A percentile compares a stretch with the other conserved stretches of the same genome.
phyloP scores from a whole-genome alignment of 768 basidiomycete species.

The Ephemerocybe angulata region DNA sequence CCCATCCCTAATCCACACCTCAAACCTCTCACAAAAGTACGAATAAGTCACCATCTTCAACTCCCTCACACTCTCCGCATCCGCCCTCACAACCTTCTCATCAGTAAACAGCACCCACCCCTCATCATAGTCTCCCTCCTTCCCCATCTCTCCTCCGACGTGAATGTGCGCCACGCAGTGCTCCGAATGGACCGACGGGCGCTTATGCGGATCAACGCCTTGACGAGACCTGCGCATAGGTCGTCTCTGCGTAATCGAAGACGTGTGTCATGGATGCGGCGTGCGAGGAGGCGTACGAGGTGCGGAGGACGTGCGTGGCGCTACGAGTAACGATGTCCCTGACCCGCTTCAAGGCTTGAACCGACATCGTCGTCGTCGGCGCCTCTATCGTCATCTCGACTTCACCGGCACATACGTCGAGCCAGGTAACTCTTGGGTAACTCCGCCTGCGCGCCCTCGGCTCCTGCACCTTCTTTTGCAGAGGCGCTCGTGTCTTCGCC shows the following conservation, averaged over 20 bases:
- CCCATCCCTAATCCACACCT: background rate
- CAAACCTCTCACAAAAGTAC: constrained; percentile 81
- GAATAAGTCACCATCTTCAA: constrained; percentile 87
- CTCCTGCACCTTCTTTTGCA: constrained; percentile 14
- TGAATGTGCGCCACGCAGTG: constrained; percentile 87
- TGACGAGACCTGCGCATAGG: too few relatives aligned
- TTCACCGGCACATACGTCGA: constrained; percentile 62
- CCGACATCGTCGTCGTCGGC: too few relatives aligned
- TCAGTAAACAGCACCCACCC: constrained; percentile 92
- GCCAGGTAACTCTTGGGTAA: constrained; percentile 47
- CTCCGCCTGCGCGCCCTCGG: constrained; percentile 13
- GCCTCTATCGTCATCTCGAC: too few relatives aligned
- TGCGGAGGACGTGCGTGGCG: too few relatives aligned
- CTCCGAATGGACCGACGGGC: constrained; percentile 90
- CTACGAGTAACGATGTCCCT: too few relatives aligned
- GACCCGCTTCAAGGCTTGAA: too few relatives aligned
- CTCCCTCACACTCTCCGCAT: constrained; percentile 73
- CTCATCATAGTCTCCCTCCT: constrained; percentile 34
- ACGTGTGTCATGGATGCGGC: too few relatives aligned
- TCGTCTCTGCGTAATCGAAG: too few relatives aligned
- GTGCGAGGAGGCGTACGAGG: too few relatives aligned
- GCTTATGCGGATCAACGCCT: constrained; percentile 96
- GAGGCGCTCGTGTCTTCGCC: constrained; percentile 59
- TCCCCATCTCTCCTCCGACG: too few relatives aligned
- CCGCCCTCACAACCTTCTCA: constrained; percentile 91